Conservation (phyloP, 768 basidiomycete genomes). For the Rhizopogon sp. region DNA sequence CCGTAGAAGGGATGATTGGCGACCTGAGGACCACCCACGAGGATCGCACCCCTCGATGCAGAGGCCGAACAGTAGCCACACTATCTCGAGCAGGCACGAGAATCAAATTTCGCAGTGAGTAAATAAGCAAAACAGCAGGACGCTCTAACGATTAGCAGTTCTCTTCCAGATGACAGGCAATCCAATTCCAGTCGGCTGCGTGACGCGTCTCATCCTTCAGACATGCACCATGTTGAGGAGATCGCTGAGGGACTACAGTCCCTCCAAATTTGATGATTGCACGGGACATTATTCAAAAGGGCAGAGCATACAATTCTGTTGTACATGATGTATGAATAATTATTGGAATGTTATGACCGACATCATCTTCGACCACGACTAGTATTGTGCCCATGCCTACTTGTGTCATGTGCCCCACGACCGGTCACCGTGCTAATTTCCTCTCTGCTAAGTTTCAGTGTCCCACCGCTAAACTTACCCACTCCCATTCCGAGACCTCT, state of each 20-base stretch:
- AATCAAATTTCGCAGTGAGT: constrained; percentile 18
- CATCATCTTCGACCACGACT: constrained; percentile 5
- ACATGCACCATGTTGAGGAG: constrained; percentile 13
- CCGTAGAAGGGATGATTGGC: not conserved
- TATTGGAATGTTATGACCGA: not conserved
- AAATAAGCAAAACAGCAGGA: not conserved
- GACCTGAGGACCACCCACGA: constrained; percentile 7
- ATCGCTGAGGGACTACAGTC: constrained; percentile 17
- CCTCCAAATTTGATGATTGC: constrained; percentile 16
- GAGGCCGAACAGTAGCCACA: constrained; percentile 16
- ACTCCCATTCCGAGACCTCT: constrained; percentile 76
- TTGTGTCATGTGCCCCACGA: not conserved
- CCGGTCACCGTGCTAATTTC: constrained; percentile 47
- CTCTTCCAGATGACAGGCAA: constrained; percentile 20
- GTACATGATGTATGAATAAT: not conserved
- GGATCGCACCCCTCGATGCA: constrained; percentile 14
- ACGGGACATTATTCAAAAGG: not conserved
- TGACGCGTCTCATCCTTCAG: constrained; percentile 11
- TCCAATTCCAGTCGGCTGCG: constrained; percentile 14
- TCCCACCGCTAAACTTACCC: constrained; percentile 68
- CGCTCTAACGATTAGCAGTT: constrained; percentile 7
- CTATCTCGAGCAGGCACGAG: constrained; percentile 10
- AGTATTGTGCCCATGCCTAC: not conserved
- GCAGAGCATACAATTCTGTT: not conserved
- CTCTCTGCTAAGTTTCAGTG: constrained; percentile 55